phyloP scores from a whole-genome alignment of 192 early-diverging fungal genomes.

The Ambispora gerdemannii region DNA sequence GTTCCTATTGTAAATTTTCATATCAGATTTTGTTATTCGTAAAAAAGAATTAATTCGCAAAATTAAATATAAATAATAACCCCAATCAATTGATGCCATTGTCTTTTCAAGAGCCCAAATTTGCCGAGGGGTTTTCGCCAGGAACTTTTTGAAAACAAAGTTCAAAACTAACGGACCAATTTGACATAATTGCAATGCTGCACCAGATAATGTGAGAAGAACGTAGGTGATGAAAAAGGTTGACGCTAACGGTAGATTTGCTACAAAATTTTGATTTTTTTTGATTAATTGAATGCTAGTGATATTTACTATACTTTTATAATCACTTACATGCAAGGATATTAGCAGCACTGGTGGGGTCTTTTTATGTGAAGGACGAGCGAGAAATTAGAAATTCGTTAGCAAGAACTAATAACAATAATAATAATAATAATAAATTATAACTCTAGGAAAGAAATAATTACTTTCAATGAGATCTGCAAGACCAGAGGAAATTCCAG shows the following conservation, averaged over 20 bases:
- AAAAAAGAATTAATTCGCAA: background rate
- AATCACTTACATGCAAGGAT: background rate
- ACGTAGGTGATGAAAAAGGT: constrained; percentile 86
- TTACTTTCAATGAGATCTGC: constrained; percentile 29
- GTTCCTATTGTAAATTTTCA: constrained; percentile 31
- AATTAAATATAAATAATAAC: background rate
- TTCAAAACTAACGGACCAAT: constrained; percentile 62
- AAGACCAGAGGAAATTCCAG: constrained; percentile 50
- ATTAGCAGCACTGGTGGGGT: background rate
- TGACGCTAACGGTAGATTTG: constrained; percentile 67
- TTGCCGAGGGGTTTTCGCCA: constrained; percentile 74
- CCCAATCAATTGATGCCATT: constrained; percentile 54
- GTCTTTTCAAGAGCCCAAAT: constrained; percentile 51
- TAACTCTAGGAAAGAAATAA: background rate
- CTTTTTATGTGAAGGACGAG: constrained; percentile 35
- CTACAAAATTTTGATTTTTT: constrained; percentile 47
- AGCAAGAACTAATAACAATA: too few relatives aligned
- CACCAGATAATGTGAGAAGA: constrained; percentile 64
- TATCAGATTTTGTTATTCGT: background rate
- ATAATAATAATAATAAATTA: background rate
- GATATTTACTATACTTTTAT: too few relatives aligned
- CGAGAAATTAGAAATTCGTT: constrained; percentile 38
- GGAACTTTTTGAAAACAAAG: constrained; percentile 48
- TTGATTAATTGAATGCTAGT: background rate
- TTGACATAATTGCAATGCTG: constrained; percentile 68